Conservation (phyloP, 371 early-diverging fungal genomes). For the Rhizopus stolonifer region DNA sequence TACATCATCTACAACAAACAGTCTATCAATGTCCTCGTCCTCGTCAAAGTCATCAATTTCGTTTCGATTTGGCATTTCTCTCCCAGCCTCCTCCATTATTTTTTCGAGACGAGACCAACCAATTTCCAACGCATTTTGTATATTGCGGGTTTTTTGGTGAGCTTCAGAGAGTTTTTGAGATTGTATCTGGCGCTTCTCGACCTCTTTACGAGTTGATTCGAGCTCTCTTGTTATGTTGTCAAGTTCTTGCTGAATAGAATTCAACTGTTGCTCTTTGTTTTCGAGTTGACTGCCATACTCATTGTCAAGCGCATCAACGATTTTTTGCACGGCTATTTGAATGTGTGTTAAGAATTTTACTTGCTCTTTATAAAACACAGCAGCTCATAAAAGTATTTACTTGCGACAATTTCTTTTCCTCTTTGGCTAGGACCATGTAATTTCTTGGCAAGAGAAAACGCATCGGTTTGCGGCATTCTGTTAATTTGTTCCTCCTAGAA, state of each 20-base stretch:
- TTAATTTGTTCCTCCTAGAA: not conserved
- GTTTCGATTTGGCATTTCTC: slow-evolving; percentile 5
- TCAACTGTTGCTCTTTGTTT: slow-evolving; percentile 60
- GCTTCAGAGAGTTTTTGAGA: slow-evolving; percentile 58
- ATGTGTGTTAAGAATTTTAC: too few species aligned
- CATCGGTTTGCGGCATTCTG: not conserved
- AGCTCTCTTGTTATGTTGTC: slow-evolving; percentile 64
- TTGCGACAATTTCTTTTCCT: slow-evolving; percentile 55
- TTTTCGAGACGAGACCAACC: slow-evolving; percentile 21
- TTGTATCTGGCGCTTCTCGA: slow-evolving; percentile 55
- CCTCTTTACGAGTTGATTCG: slow-evolving; percentile 59
- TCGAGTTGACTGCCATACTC: slow-evolving; percentile 64
- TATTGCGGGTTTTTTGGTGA: slow-evolving; percentile 46
- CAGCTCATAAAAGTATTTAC: slow-evolving; percentile 30
- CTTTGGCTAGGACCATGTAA: slow-evolving; percentile 40
- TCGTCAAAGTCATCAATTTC: slow-evolving; percentile 22
- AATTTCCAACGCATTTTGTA: slow-evolving; percentile 49
- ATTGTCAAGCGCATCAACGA: slow-evolving; percentile 68
- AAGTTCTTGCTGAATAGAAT: slow-evolving; percentile 60
- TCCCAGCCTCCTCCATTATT: slow-evolving; percentile 16
- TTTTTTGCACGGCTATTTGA: slow-evolving; percentile 61
- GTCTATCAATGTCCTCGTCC: slow-evolving; percentile 27
- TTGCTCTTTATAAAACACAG: not conserved
- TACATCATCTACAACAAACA: slow-evolving; percentile 13
- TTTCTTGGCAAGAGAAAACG: slow-evolving; percentile 10